Percentiles rank a stretch among this genome's conserved stretches.
phyloP scores from a whole-genome alignment of 2,329 filamentous ascomycete species.

The Ceratocystiopsis sp. region DNA sequence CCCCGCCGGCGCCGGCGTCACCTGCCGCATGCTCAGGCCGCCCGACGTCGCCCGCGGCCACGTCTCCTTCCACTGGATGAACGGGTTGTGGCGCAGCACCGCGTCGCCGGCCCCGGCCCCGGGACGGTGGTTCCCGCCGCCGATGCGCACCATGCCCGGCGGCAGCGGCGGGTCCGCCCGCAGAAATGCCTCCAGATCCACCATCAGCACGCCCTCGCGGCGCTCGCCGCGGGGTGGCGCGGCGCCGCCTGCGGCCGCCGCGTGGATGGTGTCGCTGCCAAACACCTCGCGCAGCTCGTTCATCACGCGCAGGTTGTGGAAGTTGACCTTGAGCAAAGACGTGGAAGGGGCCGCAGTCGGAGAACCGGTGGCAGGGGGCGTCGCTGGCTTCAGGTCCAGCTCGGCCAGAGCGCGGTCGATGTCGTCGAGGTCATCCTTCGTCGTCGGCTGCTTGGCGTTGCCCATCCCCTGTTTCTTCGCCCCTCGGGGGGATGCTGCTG shows the following conservation, averaged over 20 bases:
- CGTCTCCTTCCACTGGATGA: conserved; percentile 71
- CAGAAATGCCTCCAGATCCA: conserved; percentile 40
- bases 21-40: conserved; percentile 55
- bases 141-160: conserved; percentile 2
- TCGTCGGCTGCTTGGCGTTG: not conserved
- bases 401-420: conserved; percentile 37
- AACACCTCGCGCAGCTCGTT: conserved; percentile 71
- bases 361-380: conserved; percentile 5
- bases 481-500: conserved; percentile 1
- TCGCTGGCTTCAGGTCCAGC: conserved; percentile 20
- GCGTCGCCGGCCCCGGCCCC: conserved; percentile 38
- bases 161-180: conserved; percentile 10
- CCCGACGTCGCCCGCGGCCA: conserved; percentile 70
- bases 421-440: conserved; percentile 24
- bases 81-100: conserved; percentile 58
- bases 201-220: conserved; percentile 17
- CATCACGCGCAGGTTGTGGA: conserved; percentile 61
- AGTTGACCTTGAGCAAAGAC: conserved; percentile 31
- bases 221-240: conserved; percentile 8
- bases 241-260: conserved; percentile 27
- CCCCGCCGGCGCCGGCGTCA: not conserved
- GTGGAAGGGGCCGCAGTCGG: too few relatives aligned
- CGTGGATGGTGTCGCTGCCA: conserved; percentile 39
- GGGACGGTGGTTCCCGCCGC: not conserved
- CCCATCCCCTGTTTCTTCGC: conserved; percentile 8